Evolutionary conservation across 306 rosid species (phyloP).

Genomic region (Echinosophora koreensis): DNA sequence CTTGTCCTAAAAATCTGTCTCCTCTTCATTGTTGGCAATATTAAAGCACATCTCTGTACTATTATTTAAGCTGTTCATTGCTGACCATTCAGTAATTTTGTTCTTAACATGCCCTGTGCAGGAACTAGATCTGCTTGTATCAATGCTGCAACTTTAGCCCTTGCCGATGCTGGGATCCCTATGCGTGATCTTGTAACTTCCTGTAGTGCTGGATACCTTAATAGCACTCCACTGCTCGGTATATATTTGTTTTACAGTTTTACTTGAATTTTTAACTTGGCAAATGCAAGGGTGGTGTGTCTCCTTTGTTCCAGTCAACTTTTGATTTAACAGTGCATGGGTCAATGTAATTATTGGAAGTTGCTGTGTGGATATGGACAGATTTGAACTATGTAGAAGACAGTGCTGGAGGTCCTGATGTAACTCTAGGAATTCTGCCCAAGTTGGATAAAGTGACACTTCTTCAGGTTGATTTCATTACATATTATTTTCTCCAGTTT

Average conservation of each 20-base stretch:
- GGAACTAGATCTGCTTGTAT: conserved; percentile 97
- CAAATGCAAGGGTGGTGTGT: conserved; percentile 18
- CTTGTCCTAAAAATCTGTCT: conserved; percentile 5
- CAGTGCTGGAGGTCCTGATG: conserved; percentile 98
- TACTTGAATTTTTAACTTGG: conserved; percentile 12
- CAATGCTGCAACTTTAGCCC: conserved; percentile 96
- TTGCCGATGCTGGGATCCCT: conserved; percentile 96
- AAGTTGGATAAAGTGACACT: conserved; percentile 89
- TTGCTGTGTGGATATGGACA: conserved; percentile 49
- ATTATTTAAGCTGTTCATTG: not conserved
- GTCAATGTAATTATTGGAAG: conserved; percentile 16
- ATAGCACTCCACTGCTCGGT: conserved; percentile 88
- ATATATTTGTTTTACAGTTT: conserved; percentile 43
- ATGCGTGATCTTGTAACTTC: conserved; percentile 95
- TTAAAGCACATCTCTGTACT: conserved; percentile 5
- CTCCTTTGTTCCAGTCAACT: conserved; percentile 3
- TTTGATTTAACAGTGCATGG: conserved; percentile 12
- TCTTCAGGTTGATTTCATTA: conserved; percentile 69
- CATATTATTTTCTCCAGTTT: conserved; percentile 33
- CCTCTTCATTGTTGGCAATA: conserved; percentile 31
- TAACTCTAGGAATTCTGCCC: conserved; percentile 83
- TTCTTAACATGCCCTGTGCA: conserved; percentile 45
- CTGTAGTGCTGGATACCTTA: conserved; percentile 93
- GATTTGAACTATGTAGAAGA: conserved; percentile 94
- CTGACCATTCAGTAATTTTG: conserved; percentile 23